phyloP scores from a whole-genome alignment of 257 asterid species.

The Solanum bulbocastanum region DNA sequence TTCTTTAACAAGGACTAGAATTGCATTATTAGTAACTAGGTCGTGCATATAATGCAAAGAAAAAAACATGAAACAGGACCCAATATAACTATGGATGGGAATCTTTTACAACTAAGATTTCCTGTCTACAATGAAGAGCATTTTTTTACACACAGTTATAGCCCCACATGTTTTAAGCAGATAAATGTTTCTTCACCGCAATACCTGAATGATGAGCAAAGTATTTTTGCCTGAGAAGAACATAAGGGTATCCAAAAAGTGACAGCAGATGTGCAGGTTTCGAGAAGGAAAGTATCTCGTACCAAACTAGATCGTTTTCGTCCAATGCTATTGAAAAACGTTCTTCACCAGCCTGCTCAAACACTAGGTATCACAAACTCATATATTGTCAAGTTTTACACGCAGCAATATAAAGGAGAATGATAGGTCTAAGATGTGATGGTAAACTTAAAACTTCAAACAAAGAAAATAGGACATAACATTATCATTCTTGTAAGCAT shows the following conservation, averaged over 20 bases:
- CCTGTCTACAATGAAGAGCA: not conserved
- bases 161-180: conserved; percentile 9
- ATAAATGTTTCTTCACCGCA: conserved; percentile 57
- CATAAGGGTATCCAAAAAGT: conserved; percentile 71
- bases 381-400: not conserved
- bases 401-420: not conserved
- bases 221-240: conserved; percentile 57
- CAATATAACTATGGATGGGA: not conserved
- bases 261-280: conserved; percentile 74
- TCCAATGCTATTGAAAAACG: conserved; percentile 89
- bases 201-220: conserved; percentile 70
- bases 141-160: not conserved
- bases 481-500: not conserved
- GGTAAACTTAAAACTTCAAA: not conserved
- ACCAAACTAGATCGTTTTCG: conserved; percentile 80
- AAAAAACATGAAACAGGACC: not conserved
- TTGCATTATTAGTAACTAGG: not conserved
- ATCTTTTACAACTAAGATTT: not conserved
- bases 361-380: not conserved
- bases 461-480: not conserved
- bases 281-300: conserved; percentile 80
- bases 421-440: not conserved
- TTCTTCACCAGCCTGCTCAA: conserved; percentile 89
- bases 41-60: not conserved
- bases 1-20: not conserved